Base-by-base conservation (phyloP, 2,329 filamentous ascomycete species). In the Escovopsis sp. region DNA sequence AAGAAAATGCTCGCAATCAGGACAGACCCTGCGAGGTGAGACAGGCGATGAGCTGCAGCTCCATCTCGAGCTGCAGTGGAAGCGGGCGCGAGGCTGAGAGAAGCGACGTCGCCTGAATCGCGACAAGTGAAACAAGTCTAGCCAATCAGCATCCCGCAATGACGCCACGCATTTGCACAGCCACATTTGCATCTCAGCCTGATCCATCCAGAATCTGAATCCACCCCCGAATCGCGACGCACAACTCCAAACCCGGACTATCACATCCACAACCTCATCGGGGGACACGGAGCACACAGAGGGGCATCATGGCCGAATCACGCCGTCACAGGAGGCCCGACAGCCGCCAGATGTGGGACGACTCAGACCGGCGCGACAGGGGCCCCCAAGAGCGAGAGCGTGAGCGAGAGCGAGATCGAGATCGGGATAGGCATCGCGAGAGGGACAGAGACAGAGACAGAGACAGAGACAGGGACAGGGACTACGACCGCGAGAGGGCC, bases 321-420 rank as follows among this genome's bases (percentile, higher is more conserved):
- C 55, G 60, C 39, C 55, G 60, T 38, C 47, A 49, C 26, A 55
- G 59, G 41, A 57, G 61, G 38, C 56, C 57, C 23, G 76, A 80
- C 50, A 75, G 70, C 58, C 70, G 70, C 40, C 66, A 73, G 41
- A 76, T 75, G 69, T 76, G 75, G 73, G 77, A 82, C 47, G 68
- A 72, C 36, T 61, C 66, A 10, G 65, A 68, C 43, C 61, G 64
- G 15, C 60, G 59, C 42, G 58, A 58, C 42, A 58, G 61, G 26
- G 50, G 53, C 41, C 48, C 43, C 30, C 35, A 47, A 41, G 52
- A 58, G n/a, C 49, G 54, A 4, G 55, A 58, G 39, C 50, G 53
- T 35, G 55, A 59, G 40, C 52, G 59, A 34, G 55, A 56, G 36
- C 43, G 54, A 44, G 55, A 55, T 35, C 45, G 52, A 43, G 53